A percentile compares a stretch with the other conserved stretches of the same genome.
phyloP scores from a whole-genome alignment of 805 yeast species.

The Candida nitratophila region DNA sequence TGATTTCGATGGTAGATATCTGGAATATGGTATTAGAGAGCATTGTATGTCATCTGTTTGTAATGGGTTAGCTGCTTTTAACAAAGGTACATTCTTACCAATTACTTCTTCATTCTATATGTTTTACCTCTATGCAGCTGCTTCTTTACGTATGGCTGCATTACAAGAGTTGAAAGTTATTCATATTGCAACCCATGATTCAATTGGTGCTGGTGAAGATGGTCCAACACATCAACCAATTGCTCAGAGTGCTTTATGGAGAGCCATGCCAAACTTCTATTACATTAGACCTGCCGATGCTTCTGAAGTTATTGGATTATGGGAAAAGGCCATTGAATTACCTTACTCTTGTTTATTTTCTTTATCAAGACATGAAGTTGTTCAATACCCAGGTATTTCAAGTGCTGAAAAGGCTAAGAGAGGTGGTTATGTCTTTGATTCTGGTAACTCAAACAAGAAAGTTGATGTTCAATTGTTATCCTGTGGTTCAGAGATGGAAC shows the following conservation, averaged over 20 bases:
- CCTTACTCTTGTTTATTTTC: constrained; percentile 70
- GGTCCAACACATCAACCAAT: constrained; percentile 94
- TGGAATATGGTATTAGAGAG: constrained; percentile 98
- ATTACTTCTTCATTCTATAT: constrained; percentile 98
- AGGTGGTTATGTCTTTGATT: constrained; percentile 85
- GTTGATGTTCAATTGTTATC: constrained; percentile 76
- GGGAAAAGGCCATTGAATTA: constrained; percentile 56
- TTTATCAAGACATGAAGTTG: constrained; percentile 78
- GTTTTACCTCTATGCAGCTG: constrained; percentile 78
- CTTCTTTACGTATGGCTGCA: constrained; percentile 82
- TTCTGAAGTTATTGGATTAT: constrained; percentile 81
- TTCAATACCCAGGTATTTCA: constrained; percentile 87
- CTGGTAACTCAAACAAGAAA: constrained; percentile 31
- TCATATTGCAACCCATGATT: constrained; percentile 88
- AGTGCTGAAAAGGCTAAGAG: constrained; percentile 82
- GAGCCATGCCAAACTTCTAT: constrained; percentile 75
- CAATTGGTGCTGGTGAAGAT: constrained; percentile 88
- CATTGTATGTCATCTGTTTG: constrained; percentile 98
- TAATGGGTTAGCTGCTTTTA: constrained; percentile 89
- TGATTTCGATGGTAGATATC: constrained; percentile 83
- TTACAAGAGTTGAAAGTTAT: constrained; percentile 75
- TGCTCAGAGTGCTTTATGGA: constrained; percentile 78
- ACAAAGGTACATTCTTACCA: constrained; percentile 75
- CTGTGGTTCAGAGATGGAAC: constrained; percentile 90
- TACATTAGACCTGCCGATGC: constrained; percentile 95